phyloP scores from a whole-genome alignment of 257 asterid genomes.

The Scutellaria galericulata region DNA sequence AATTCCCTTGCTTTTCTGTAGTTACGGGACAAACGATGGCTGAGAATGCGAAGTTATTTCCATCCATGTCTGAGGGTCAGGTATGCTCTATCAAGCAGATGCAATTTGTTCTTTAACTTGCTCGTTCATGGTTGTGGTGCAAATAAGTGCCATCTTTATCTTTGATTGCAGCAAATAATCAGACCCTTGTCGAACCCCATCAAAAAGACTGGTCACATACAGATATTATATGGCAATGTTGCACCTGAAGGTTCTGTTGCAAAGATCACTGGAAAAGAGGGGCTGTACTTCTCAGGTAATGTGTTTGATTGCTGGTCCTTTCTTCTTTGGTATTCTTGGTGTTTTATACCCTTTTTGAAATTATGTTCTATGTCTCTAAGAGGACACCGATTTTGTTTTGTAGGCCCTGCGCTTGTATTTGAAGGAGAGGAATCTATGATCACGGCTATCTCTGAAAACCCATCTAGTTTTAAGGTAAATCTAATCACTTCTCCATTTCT shows the following conservation, averaged over 20 bases:
- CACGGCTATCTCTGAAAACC: conserved; percentile 81
- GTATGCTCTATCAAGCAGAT: conserved; percentile 41
- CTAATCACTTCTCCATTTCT: background rate
- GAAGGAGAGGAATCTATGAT: conserved; percentile 98
- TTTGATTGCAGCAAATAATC: conserved; percentile 77
- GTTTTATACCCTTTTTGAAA: conserved; percentile 2
- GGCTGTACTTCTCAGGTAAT: conserved; percentile 85
- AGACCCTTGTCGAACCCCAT: conserved; percentile 88
- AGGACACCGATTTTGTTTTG: conserved; percentile 5
- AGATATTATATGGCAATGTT: conserved; percentile 86
- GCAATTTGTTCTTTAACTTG: conserved; percentile 21
- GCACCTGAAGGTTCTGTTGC: conserved; percentile 99
- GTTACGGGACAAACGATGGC: conserved; percentile 95
- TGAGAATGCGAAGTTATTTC: conserved; percentile 87
- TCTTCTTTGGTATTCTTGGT: background rate
- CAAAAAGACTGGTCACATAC: conserved; percentile 92
- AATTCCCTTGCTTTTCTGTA: conserved; percentile 36
- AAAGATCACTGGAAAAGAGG: conserved; percentile 98
- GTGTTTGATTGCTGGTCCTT: background rate
- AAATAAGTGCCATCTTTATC: conserved; percentile 26
- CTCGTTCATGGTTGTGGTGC: conserved; percentile 21
- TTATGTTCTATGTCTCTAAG: background rate
- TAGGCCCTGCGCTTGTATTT: conserved; percentile 94
- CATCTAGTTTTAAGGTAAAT: conserved; percentile 74
- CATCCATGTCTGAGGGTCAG: conserved; percentile 85